Percentiles rank a stretch among this genome's conserved stretches.
Evolutionary conservation across 2,329 filamentous ascomycete species (phyloP).

Genomic region (Calonectria hawksworthii): DNA sequence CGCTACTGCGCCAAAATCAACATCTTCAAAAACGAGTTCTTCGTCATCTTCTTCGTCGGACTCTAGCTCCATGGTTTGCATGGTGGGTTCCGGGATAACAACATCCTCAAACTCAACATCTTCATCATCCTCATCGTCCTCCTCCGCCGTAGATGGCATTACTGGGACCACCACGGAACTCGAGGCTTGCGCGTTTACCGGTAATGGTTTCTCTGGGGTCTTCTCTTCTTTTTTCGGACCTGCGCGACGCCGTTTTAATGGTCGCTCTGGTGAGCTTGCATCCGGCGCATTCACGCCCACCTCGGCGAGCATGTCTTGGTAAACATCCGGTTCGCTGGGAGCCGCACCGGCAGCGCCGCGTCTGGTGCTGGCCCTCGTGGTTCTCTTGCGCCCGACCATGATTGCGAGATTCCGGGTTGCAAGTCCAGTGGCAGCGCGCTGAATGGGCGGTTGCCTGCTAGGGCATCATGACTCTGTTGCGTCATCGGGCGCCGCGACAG

Average conservation of each 20-base stretch:
- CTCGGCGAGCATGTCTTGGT: constrained; percentile 64
- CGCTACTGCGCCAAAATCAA: constrained; percentile 57
- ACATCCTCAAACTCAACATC: constrained; percentile 66
- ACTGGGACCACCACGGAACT: background rate
- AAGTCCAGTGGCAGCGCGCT: constrained; percentile 5
- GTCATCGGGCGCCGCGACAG: constrained; percentile 34
- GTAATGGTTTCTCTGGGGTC: background rate
- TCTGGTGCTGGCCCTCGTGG: constrained; percentile 40
- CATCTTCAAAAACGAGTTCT: constrained; percentile 62
- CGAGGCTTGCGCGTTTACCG: background rate
- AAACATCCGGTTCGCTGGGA: constrained; percentile 55
- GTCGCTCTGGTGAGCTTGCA: constrained; percentile 52
- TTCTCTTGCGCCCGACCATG: constrained; percentile 52
- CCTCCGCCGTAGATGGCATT: constrained; percentile 34
- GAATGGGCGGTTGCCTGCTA: constrained; percentile 32
- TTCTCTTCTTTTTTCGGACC: constrained; percentile 27
- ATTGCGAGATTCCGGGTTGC: constrained; percentile 13
- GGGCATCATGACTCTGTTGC: constrained; percentile 37
- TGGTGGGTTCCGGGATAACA: constrained; percentile 59
- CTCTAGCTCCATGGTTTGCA: constrained; percentile 66
- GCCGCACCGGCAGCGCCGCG: constrained; percentile 27
- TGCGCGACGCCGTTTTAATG: constrained; percentile 55
- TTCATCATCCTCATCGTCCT: constrained; percentile 58
- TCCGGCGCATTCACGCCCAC: constrained; percentile 55
- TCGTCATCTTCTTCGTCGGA: constrained; percentile 63